These are phyloP conservation scores for Lepidium campestre DNA, from an alignment of 441 rosid genomes.

Conservation along the genomic window DNA sequence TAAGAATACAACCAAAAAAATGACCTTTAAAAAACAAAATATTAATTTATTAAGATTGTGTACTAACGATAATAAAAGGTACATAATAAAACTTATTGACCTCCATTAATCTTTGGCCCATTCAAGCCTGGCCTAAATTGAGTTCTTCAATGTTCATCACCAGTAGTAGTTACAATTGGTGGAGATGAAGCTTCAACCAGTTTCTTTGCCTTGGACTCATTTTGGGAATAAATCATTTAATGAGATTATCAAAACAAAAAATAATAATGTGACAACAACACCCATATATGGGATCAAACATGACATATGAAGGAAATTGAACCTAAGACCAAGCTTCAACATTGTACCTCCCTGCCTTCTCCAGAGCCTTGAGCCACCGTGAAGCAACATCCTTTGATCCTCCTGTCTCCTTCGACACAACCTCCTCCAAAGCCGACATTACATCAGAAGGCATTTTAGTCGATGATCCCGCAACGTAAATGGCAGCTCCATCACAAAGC, in stretches of 20 bases:
- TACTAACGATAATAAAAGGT: not conserved
- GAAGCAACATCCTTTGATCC: slow-evolving; percentile 54
- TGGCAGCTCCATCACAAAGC: slow-evolving; percentile 52
- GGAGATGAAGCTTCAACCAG: not conserved
- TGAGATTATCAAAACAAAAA: not conserved
- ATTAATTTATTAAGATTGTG: not conserved
- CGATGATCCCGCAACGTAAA: slow-evolving; percentile 88
- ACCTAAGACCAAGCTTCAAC: slow-evolving; percentile 94
- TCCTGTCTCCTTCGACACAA: slow-evolving; percentile 58
- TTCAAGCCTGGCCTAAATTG: not conserved
- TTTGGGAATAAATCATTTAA: too few relatives aligned
- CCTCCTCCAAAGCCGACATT: slow-evolving; percentile 65
- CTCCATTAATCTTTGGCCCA: not conserved
- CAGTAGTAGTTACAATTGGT: not conserved
- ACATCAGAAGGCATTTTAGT: slow-evolving; percentile 92
- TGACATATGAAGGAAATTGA: not conserved
- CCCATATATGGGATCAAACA: not conserved
- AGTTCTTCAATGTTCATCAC: slow-evolving; percentile 9
- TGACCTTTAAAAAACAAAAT: not conserved
- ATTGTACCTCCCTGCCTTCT: slow-evolving; percentile 79
- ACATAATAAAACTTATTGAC: not conserved
- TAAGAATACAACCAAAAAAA: not conserved
- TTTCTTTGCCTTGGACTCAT: not conserved
- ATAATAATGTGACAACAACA: not conserved
- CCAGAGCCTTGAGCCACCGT: slow-evolving; percentile 58